Percentiles rank a stretch among this genome's conserved stretches.
These are phyloP conservation scores for Russula ochroleuca DNA, from an alignment of 768 basidiomycete species.

Conservation along the genomic window DNA sequence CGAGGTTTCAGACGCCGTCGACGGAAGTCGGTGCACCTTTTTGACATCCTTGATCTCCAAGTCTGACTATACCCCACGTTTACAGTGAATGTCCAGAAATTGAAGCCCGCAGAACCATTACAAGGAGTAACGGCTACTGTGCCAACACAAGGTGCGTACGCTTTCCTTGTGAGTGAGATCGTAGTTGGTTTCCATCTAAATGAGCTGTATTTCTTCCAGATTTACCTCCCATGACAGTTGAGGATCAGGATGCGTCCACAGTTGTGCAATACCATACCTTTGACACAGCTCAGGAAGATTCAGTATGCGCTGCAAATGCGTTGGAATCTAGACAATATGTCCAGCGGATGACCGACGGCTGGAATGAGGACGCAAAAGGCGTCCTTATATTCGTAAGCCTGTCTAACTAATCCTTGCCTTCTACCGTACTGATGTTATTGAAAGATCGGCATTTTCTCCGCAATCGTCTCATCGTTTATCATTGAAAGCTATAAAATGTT, in stretches of 20 bases:
- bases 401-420: no score
- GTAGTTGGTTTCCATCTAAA: slow-evolving; percentile 1
- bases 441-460: slow-evolving; percentile 30
- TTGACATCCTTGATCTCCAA: no score
- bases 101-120: no score
- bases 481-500: slow-evolving; percentile 25
- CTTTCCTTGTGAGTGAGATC: background rate
- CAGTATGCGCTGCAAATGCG: slow-evolving; percentile 5
- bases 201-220: slow-evolving; percentile 1
- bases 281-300: background rate
- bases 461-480: slow-evolving; percentile 25
- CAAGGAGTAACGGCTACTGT: background rate
- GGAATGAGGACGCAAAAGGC: slow-evolving; percentile 20
- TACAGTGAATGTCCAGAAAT: no score
- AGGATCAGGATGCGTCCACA: background rate
- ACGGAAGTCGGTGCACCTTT: no score
- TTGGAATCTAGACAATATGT: background rate
- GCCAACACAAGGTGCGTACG: background rate
- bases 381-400: slow-evolving; percentile 23
- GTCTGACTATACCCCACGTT: no score
- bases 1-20: no score
- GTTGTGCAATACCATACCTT: slow-evolving; percentile 1
- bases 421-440: background rate
- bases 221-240: slow-evolving; percentile 11
- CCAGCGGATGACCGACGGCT: background rate